phyloP scores from a whole-genome alignment of 2,329 filamentous ascomycete genomes.

The Aspergillus sp. region DNA sequence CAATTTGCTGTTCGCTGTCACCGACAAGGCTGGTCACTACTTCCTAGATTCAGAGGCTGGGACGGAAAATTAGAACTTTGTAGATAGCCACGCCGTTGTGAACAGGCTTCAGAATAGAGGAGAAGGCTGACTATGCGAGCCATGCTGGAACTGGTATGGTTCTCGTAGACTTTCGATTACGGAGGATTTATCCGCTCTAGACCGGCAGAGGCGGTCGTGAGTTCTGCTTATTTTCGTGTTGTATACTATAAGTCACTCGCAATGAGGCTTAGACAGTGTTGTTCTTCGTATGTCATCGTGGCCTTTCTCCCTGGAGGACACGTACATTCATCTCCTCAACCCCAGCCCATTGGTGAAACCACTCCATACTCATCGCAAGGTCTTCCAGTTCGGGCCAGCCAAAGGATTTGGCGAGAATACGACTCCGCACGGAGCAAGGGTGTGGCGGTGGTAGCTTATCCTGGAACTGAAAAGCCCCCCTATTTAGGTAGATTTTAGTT shows the following conservation, averaged over 20 bases:
- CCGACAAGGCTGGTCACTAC: too few species aligned
- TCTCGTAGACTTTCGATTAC: background rate
- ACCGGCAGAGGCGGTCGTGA: background rate
- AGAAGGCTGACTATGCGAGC: background rate
- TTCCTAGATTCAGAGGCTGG: too few species aligned
- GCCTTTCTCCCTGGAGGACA: background rate
- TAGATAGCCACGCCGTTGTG: too few species aligned
- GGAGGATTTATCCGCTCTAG: background rate
- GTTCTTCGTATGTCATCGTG: background rate
- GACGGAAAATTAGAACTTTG: too few species aligned
- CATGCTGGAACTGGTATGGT: background rate
- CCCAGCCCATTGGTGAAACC: background rate
- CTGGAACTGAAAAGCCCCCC: background rate
- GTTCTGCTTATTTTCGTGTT: background rate
- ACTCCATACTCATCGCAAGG: background rate
- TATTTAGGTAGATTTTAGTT: background rate
- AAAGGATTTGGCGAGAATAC: background rate
- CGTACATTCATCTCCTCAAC: background rate
- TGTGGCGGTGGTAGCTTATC: background rate
- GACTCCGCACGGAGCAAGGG: background rate
- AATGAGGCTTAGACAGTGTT: background rate
- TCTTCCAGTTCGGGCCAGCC: background rate
- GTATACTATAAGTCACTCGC: background rate
- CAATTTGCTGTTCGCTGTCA: background rate
- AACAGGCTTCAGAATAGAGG: too few species aligned